Evolutionary conservation across 2,329 filamentous ascomycete species (phyloP), one percentile per base, ranked within the genome.

Genomic region (Ramichloridium luteum): DNA sequence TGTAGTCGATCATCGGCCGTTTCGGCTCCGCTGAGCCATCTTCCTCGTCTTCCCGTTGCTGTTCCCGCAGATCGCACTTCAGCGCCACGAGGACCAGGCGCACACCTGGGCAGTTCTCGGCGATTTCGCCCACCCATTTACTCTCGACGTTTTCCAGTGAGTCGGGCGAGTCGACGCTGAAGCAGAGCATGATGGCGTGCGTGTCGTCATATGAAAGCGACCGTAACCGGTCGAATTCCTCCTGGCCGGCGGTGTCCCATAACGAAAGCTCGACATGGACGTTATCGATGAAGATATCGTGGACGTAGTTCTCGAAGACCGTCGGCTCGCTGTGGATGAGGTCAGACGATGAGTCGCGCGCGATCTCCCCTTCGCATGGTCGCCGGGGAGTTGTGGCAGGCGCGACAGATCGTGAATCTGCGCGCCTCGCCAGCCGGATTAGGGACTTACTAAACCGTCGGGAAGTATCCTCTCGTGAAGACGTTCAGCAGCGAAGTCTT

Each of bases 241-340:
- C 90, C 62, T 98, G 90, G 15, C 90, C 90, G 23, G 90, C 90
- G 0, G 90, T 98, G 59, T 98, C 90, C 90, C 90, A 98, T 37
- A 98, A 71, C 37, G 88, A 94, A 34, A 98, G 70, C 60, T 98
- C 90, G 57, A 98, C 93, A 61, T 96, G 88, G 31, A 86, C 82
- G 54, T 80, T 86, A 57, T 98, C 90, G 56, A 98, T 90, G 59
- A 93, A 98, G 58, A 98, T 94, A 58, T 98, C 88, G 58, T 98
- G 88, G 42, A 98, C 88, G 60, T 96, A 98, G 62, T 98, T 98
- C 59, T 98, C 88, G 61, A 94, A 94, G 44, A 94, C 88, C 20
- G 88, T 98, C 33, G 90, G 90, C 61, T 96, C 86, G 65, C 71
- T 76, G 50, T 30, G 17, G 9, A 8, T 23, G n/a, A n/a, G n/a